Base-by-base conservation (phyloP, 129 eudicot genomes). In the Artemisia tridentata region DNA sequence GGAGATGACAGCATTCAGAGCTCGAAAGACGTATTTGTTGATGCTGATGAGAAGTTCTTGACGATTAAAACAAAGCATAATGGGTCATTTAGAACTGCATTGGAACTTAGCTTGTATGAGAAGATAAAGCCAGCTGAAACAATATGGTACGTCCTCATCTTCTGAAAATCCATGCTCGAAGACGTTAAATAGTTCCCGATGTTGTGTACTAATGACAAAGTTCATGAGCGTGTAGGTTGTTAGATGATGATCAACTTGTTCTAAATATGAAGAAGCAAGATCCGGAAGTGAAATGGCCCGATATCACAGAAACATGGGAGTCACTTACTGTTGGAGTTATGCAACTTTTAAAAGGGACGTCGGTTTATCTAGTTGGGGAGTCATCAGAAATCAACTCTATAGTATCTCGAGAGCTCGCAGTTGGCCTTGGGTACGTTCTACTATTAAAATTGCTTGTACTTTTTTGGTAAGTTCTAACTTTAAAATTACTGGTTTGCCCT, bases 41-140 rank as follows among this genome's bases (percentile, higher is more conserved):
- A 93, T 79, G 85, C 86, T 57, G 85, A 83, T 4, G 99, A 82
- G 71, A 85, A 68, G 19, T 90, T 88, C 46, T 72, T 93, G 78
- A 61, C 81, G 7, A 73, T 90, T 12, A 82, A 66, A 79, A 68
- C 91, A 53, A 68, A 75, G 75, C 79, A 63, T 9, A 75, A 82
- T 70, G 99, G 91, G 72, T 71, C 69, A 2, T 59, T 75, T 66
- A 81, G 54, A 78, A 90, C 96, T 55, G 88, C 92, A 52, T 79
- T 93, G 86, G 97, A 90, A 68, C 82, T 92, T 10, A 68, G 73
- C 63, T 88, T 93, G 29, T 93, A 87, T 77, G 96, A 82, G 13
- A 90, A 77, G 84, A 93, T 90, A 75, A 93, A 90, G 74, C 97
- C 99, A 59, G 86, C 91, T 27, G 99, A 93, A 78, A 93, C 97